Evolutionary conservation across 257 asterid genomes (phyloP).

Genomic region (Salvia hispanica): DNA sequence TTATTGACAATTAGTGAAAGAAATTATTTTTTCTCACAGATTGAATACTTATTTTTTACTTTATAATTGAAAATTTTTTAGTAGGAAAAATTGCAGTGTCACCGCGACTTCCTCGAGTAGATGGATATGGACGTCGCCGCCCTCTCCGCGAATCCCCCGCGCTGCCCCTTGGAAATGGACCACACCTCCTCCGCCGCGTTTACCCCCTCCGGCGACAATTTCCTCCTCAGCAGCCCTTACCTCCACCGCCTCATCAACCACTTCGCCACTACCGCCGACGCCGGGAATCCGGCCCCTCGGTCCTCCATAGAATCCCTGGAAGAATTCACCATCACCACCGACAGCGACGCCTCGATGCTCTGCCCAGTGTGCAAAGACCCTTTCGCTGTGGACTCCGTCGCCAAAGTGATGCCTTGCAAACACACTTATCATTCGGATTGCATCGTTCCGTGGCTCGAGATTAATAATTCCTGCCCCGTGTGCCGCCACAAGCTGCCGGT

Average conservation of each 20-base stretch:
- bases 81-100: too few relatives aligned
- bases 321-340: conserved; percentile 40
- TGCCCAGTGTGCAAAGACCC: conserved; percentile 88
- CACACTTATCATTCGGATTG: conserved; percentile 74
- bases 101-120: conserved; percentile 68
- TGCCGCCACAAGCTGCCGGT: conserved; percentile 65
- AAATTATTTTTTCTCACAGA: too few relatives aligned
- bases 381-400: conserved; percentile 47
- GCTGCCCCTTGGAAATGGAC: too few relatives aligned
- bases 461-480: conserved; percentile 81
- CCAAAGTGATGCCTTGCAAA: conserved; percentile 69
- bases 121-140: conserved; percentile 55
- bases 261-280: conserved; percentile 53
- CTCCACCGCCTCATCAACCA: conserved; percentile 74
- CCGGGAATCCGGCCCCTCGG: conserved; percentile 51
- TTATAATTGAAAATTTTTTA: too few relatives aligned
- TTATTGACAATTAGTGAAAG: too few relatives aligned
- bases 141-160: conserved; percentile 30
- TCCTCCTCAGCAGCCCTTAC: conserved; percentile 76
- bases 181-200: too few relatives aligned
- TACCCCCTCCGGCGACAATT: conserved; percentile 62
- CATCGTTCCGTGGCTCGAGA: conserved; percentile 87
- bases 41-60: too few relatives aligned
- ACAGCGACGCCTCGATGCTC: conserved; percentile 49
- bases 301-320: conserved; percentile 58